Base-by-base conservation (phyloP, 164 flowering plant genomes). In the Magnolia officinalis region DNA sequence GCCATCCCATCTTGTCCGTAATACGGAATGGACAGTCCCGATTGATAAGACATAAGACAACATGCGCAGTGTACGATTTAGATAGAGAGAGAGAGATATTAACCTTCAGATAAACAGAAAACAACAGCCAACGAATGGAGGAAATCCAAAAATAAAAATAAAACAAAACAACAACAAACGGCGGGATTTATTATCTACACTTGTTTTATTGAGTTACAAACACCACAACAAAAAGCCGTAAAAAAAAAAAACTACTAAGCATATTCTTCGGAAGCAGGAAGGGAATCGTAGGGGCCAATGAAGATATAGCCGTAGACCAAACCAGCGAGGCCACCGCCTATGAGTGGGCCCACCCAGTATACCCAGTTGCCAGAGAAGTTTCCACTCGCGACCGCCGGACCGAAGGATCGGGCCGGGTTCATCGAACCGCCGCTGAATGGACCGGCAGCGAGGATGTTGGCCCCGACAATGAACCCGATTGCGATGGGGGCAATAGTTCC, bases 391-490 rank as follows among this genome's bases (percentile, higher is more conserved):
- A 89, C 89, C 16, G 94, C 94, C 0, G 94, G 94, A 45, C 94
- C 94, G 16, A 90, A 90, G 9, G 94, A 90, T 0, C 89, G 85
- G 58, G 94, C 94, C 5, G 94, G 94, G 87, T 90, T 90, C 92
- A 90, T 90, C 4, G 94, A 90, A 8, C 89, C 94, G 70, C 94
- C 94, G 59, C 87, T 84, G 84, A 90, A 90, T 29, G 92, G 89
- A 65, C 92, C 94, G 1, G 88, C 94, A 0, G 92, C 94, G 2
- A 90, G 75, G 55, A 90, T 90, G 84, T 90, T 90, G 0, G 92
- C 94, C 24, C 94, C 94, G 7, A 90, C 94, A 7, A 90, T 89
- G 88, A 90, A 88, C 10, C 94, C 94, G 55, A 90, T 90, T 6
- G 94, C 94, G 14, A 90, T 87, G 19, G 94, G 94, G 0, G 94